phyloP scores from a whole-genome alignment of 2,329 filamentous ascomycete species.

The Botryotinia convoluta region DNA sequence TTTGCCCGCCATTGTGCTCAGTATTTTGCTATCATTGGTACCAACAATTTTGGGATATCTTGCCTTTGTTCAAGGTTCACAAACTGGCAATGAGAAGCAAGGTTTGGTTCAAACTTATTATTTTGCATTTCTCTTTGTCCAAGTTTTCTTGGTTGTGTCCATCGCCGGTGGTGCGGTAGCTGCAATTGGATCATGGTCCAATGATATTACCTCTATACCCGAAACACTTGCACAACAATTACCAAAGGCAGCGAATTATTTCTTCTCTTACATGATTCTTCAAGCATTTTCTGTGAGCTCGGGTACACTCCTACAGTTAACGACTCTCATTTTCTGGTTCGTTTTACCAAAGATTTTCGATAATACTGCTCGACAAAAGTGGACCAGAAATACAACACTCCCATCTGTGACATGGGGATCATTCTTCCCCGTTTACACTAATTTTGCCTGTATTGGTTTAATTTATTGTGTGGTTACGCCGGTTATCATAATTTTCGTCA shows the following conservation, averaged over 20 bases:
- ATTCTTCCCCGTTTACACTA: conserved; percentile 95
- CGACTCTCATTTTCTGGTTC: conserved; percentile 77
- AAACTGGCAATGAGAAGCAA: conserved; percentile 75
- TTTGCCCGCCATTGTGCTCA: conserved; percentile 73
- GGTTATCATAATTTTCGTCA: conserved; percentile 86
- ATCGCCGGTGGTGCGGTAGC: conserved; percentile 73
- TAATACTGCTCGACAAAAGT: conserved; percentile 78
- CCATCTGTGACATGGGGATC: conserved; percentile 82
- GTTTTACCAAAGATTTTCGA: conserved; percentile 77
- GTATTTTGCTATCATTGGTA: conserved; percentile 74
- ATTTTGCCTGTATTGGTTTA: conserved; percentile 87
- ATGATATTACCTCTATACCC: conserved; percentile 62
- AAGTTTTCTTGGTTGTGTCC: conserved; percentile 90
- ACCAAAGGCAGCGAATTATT: conserved; percentile 89
- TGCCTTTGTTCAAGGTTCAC: conserved; percentile 71
- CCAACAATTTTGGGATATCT: conserved; percentile 76
- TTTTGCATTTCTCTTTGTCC: conserved; percentile 90
- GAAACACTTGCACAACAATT: conserved; percentile 72
- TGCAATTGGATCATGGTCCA: conserved; percentile 50
- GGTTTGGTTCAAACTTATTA: conserved; percentile 90
- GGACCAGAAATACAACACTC: conserved; percentile 76
- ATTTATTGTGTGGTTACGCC: conserved; percentile 89
- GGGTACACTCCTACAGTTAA: conserved; percentile 80
- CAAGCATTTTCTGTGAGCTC: conserved; percentile 90
- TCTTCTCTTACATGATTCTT: conserved; percentile 97